Evolutionary conservation across 116 monocot species (phyloP).

Genomic region (Papilionanthe hybrid): DNA sequence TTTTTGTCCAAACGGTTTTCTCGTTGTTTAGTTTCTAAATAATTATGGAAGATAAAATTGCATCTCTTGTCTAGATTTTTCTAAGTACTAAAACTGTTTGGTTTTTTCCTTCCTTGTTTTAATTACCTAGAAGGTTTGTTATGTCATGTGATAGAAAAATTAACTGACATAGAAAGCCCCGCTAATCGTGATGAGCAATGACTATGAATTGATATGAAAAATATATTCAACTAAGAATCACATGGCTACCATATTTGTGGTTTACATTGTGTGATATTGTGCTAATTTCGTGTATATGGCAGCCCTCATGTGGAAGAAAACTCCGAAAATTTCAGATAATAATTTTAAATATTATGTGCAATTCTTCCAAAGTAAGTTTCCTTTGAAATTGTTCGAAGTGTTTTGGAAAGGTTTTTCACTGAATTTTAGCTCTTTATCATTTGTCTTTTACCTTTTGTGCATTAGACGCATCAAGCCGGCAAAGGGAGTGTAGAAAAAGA

Average conservation of each 20-base stretch:
- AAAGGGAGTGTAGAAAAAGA: constrained; percentile 59
- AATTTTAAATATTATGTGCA: constrained; percentile 78
- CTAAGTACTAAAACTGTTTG: not conserved
- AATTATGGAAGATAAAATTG: constrained; percentile 3
- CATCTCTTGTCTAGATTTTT: not conserved
- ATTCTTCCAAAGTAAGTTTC: constrained; percentile 72
- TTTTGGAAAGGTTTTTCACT: not conserved
- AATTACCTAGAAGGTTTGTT: not conserved
- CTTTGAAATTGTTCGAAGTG: not conserved
- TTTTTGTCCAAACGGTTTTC: not conserved
- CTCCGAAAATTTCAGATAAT: constrained; percentile 74
- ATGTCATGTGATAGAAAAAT: not conserved
- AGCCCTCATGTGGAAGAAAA: constrained; percentile 28
- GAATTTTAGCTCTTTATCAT: constrained; percentile 4
- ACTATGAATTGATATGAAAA: not conserved
- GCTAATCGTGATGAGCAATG: not conserved
- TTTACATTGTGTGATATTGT: constrained; percentile 11
- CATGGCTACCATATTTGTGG: not conserved
- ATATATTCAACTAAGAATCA: not conserved
- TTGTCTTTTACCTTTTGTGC: constrained; percentile 29
- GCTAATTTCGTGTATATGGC: constrained; percentile 15
- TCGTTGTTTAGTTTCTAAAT: not conserved
- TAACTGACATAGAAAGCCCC: not conserved
- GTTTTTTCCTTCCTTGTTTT: not conserved
- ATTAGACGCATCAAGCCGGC: constrained; percentile 40